Percentiles rank a stretch among this genome's conserved stretches.
phyloP scores from a whole-genome alignment of 495 filamentous ascomycete genomes.

The Paragyromitra xinjiangensis region DNA sequence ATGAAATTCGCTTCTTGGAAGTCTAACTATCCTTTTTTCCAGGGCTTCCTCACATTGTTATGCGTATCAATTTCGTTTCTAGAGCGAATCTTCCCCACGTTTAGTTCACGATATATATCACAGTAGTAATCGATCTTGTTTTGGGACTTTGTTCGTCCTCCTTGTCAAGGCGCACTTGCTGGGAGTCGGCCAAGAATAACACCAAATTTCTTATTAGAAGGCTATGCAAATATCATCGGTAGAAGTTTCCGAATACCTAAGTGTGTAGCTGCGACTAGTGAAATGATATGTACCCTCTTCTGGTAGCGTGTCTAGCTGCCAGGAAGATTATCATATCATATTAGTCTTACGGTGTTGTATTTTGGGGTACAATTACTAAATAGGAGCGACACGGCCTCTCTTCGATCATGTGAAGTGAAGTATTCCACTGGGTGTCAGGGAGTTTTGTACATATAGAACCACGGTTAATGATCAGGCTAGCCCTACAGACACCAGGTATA shows the following conservation, averaged over 20 bases:
- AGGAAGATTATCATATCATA: background rate
- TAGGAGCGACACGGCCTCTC: background rate
- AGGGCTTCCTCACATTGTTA: conserved; percentile 3
- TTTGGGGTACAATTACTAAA: background rate
- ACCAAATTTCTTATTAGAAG: background rate
- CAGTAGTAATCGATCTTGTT: background rate
- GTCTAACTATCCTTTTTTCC: background rate
- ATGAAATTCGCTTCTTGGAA: conserved; percentile 1
- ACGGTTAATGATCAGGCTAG: background rate
- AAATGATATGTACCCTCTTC: background rate
- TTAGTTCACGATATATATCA: background rate
- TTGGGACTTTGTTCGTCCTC: background rate
- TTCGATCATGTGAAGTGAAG: background rate
- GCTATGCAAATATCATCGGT: background rate
- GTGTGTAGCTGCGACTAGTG: background rate
- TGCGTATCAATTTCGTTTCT: conserved; percentile 28
- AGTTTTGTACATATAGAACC: background rate
- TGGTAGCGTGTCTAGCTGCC: background rate
- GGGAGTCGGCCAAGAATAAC: too few relatives aligned
- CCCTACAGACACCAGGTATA: background rate
- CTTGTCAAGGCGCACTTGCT: too few relatives aligned
- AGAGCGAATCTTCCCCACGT: background rate
- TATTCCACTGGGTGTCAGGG: background rate
- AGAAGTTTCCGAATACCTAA: background rate
- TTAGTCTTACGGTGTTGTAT: background rate